phyloP scores from a whole-genome alignment of 805 yeast genomes.

The Starmerella apicola region DNA sequence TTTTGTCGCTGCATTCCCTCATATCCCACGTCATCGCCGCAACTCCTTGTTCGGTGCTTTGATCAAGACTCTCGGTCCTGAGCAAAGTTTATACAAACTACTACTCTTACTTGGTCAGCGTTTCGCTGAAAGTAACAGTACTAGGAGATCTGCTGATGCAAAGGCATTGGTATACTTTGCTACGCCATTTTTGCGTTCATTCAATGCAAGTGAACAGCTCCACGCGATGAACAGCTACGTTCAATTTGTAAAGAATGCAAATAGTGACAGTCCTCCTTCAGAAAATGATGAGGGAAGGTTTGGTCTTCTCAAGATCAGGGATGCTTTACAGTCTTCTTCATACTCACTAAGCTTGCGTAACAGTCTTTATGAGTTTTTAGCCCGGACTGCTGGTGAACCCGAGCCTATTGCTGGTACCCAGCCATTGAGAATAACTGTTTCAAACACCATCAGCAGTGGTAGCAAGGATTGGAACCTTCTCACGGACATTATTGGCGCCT shows the following conservation, averaged over 20 bases:
- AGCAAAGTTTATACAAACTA: slow-evolving; percentile 54
- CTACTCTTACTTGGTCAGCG: slow-evolving; percentile 74
- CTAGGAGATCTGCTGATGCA: slow-evolving; percentile 49
- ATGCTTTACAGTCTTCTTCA: slow-evolving; percentile 5
- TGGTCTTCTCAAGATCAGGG: slow-evolving; percentile 37
- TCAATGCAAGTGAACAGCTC: slow-evolving; percentile 49
- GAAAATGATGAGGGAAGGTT: slow-evolving; percentile 31
- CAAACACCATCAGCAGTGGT: slow-evolving; percentile 2
- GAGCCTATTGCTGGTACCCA: slow-evolving; percentile 33
- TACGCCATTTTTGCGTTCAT: slow-evolving; percentile 53
- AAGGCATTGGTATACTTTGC: slow-evolving; percentile 60
- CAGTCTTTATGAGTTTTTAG: slow-evolving; percentile 45
- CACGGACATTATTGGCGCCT: slow-evolving; percentile 19
- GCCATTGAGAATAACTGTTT: slow-evolving; percentile 43
- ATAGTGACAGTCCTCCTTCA: neutral
- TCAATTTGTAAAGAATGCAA: slow-evolving; percentile 10
- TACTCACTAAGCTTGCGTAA: slow-evolving; percentile 20
- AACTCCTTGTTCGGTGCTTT: slow-evolving; percentile 71
- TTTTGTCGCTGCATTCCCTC: slow-evolving; percentile 88
- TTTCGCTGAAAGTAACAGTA: slow-evolving; percentile 36
- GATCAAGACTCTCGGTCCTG: slow-evolving; percentile 62
- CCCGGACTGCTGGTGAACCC: slow-evolving; percentile 34
- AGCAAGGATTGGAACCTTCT: slow-evolving; percentile 17
- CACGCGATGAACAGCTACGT: slow-evolving; percentile 23
- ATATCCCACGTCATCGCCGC: slow-evolving; percentile 93